These are phyloP conservation scores for Fusarium brachygibbosum DNA, from an alignment of 2,329 filamentous ascomycete species.

Conservation along the genomic window DNA sequence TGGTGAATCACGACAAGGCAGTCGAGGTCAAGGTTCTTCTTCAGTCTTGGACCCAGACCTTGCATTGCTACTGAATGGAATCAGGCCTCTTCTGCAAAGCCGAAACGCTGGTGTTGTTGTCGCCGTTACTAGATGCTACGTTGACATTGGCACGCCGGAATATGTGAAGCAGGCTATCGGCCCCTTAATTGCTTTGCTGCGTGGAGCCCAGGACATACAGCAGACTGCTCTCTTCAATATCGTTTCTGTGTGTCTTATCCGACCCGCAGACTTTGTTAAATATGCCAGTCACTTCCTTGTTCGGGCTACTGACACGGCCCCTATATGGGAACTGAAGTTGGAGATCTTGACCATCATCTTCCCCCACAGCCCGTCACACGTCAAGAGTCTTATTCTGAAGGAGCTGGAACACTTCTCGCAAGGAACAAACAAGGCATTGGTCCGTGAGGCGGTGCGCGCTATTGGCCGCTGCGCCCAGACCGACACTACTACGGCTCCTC, in stretches of 20 bases:
- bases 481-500: slow-evolving; percentile 75
- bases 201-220: slow-evolving; percentile 88
- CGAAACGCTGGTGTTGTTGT: slow-evolving; percentile 94
- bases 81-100: slow-evolving; percentile 88
- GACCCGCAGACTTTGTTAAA: slow-evolving; percentile 85
- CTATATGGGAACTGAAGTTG: slow-evolving; percentile 91
- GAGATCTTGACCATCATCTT: slow-evolving; percentile 94
- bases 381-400: slow-evolving; percentile 88
- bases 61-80: slow-evolving; percentile 81
- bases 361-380: slow-evolving; percentile 79
- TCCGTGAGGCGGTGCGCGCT: slow-evolving; percentile 89
- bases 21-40: slow-evolving; percentile 60
- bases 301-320: slow-evolving; percentile 79
- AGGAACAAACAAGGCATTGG: slow-evolving; percentile 78
- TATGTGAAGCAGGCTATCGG: slow-evolving; percentile 83
- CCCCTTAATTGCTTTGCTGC: slow-evolving; percentile 86
- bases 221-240: slow-evolving; percentile 94
- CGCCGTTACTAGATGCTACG: slow-evolving; percentile 86
- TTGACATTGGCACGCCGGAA: slow-evolving; percentile 83
- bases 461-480: slow-evolving; percentile 94
- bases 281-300: slow-evolving; percentile 93
- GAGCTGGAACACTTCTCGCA: slow-evolving; percentile 95
- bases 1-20: slow-evolving; percentile 69
- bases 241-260: slow-evolving; percentile 85
- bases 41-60: slow-evolving; percentile 84